Percentiles rank a stretch among this genome's conserved stretches.
phyloP scores from a whole-genome alignment of 495 filamentous ascomycete genomes.

The Friedmanniomyces simplex region DNA sequence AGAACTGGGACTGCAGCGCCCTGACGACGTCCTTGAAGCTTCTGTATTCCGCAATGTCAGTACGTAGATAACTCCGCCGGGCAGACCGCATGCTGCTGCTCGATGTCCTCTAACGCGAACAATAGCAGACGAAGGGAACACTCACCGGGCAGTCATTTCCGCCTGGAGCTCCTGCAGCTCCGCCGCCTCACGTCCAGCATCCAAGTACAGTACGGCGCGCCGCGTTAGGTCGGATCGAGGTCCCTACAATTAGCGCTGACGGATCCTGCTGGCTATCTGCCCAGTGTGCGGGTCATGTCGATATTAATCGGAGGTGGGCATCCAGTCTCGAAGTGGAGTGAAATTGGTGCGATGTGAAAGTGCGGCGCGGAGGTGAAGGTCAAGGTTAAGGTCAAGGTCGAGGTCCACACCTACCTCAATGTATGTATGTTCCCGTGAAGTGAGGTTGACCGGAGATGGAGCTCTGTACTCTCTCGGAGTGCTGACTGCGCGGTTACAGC shows the following conservation, averaged over 20 bases:
- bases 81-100: background rate
- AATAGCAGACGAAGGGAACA: background rate
- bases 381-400: no score
- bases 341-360: background rate
- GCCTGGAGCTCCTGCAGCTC: background rate
- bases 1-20: slow-evolving; percentile 45
- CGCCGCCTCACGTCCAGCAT: background rate
- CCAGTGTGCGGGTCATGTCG: background rate
- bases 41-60: slow-evolving; percentile 1
- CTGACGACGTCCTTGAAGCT: slow-evolving; percentile 49
- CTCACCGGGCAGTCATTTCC: background rate
- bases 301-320: no score
- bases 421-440: background rate
- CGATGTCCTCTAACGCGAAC: background rate
- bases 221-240: background rate
- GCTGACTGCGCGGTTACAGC: background rate
- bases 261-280: background rate
- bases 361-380: background rate
- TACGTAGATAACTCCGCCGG: background rate
- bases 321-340: background rate
- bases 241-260: background rate
- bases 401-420: background rate
- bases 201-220: background rate
- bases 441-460: background rate
- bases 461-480: background rate